Evolutionary conservation across 805 yeast genomes (phyloP).

Genomic region (Candida bentonensis): DNA sequence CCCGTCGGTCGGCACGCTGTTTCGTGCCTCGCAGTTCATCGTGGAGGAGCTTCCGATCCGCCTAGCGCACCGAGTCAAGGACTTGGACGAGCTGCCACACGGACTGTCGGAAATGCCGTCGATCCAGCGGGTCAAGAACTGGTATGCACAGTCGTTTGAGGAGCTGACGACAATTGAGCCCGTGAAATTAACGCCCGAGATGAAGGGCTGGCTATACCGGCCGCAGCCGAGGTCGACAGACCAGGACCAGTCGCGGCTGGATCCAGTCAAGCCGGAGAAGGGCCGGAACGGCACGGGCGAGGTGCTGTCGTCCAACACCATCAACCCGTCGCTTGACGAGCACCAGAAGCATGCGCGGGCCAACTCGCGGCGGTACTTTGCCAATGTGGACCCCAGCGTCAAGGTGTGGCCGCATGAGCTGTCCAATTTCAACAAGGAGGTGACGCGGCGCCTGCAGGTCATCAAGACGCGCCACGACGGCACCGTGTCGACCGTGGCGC

Average conservation of each 20-base stretch:
- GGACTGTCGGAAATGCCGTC: slow-evolving; percentile 63
- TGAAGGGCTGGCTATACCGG: slow-evolving; percentile 16
- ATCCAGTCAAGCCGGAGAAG: neutral
- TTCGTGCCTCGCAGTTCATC: slow-evolving; percentile 70
- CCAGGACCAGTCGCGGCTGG: neutral
- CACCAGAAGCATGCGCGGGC: slow-evolving; percentile 5
- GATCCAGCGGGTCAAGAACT: slow-evolving; percentile 60
- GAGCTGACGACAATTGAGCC: slow-evolving; percentile 50
- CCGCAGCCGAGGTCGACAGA: slow-evolving; percentile 9
- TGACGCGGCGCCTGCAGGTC: slow-evolving; percentile 48
- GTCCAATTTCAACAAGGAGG: slow-evolving; percentile 51
- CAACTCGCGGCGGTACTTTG: slow-evolving; percentile 30
- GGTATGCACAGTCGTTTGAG: slow-evolving; percentile 87
- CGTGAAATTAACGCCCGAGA: slow-evolving; percentile 36
- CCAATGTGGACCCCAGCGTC: slow-evolving; percentile 36
- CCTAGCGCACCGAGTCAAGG: slow-evolving; percentile 73
- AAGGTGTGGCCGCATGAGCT: slow-evolving; percentile 62
- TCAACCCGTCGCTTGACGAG: slow-evolving; percentile 6
- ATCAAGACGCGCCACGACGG: slow-evolving; percentile 84
- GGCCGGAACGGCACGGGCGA: neutral
- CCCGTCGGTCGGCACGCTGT: slow-evolving; percentile 66
- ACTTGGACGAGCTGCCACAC: slow-evolving; percentile 65
- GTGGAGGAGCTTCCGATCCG: slow-evolving; percentile 81
- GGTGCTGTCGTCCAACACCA: slow-evolving; percentile 3
- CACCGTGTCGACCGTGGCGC: slow-evolving; percentile 82